Evolutionary conservation across 257 asterid genomes (phyloP).

Genomic region (Rhazya stricta): DNA sequence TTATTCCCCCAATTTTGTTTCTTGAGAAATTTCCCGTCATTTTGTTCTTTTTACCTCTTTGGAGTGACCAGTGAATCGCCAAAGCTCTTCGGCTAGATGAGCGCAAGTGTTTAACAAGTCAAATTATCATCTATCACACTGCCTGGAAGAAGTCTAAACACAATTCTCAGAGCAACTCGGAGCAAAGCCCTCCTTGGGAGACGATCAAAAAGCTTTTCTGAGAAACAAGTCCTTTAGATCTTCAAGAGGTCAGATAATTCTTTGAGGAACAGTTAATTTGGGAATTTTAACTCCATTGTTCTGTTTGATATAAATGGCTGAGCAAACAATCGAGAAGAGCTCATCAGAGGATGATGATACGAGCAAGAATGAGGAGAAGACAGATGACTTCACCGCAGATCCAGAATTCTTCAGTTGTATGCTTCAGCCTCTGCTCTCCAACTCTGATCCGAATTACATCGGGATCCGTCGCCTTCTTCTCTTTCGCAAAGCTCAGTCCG

Average conservation of each 20-base stretch:
- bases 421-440: slow-evolving; percentile 79
- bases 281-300: not conserved
- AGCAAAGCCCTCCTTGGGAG: not conserved
- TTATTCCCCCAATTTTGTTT: no score
- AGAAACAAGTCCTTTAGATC: not conserved
- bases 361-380: slow-evolving; percentile 29
- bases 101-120: not conserved
- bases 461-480: slow-evolving; percentile 95
- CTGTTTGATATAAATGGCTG: slow-evolving; percentile 40
- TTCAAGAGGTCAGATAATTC: not conserved
- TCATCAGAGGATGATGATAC: slow-evolving; percentile 29
- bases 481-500: slow-evolving; percentile 74
- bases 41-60: no score
- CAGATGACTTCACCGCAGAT: slow-evolving; percentile 41
- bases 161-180: not conserved
- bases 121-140: not conserved
- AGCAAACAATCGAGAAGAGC: slow-evolving; percentile 35
- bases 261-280: not conserved
- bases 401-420: slow-evolving; percentile 78
- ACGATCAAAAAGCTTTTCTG: not conserved
- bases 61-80: not conserved
- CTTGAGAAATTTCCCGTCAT: no score
- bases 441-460: slow-evolving; percentile 77
- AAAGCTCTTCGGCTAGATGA: not conserved
- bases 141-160: not conserved